These are phyloP conservation scores for Narthecium ossifragum DNA, from an alignment of 106 monocot species.

Conservation along the genomic window DNA sequence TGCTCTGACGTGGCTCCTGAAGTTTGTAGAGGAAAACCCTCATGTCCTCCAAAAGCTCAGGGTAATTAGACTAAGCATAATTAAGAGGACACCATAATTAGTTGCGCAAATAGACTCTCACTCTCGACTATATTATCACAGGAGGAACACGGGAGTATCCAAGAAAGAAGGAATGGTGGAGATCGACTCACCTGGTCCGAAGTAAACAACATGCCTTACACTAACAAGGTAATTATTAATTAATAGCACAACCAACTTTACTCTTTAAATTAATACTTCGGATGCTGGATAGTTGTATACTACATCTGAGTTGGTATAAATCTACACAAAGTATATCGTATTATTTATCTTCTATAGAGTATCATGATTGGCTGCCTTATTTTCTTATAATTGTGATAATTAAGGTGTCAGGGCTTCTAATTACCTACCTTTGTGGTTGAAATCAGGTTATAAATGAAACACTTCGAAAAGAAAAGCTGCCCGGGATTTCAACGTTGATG, in stretches of 20 bases:
- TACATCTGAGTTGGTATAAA: too few relatives aligned
- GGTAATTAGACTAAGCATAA: conserved; percentile 6
- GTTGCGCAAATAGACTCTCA: background rate
- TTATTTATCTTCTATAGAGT: too few relatives aligned
- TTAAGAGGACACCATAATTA: background rate
- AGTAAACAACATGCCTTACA: conserved; percentile 32
- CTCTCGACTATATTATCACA: conserved; percentile 10
- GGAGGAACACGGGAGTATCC: conserved; percentile 31
- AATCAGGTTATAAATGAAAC: conserved; percentile 29
- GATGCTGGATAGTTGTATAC: too few relatives aligned
- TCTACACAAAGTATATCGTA: too few relatives aligned
- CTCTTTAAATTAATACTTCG: too few relatives aligned
- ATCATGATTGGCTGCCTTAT: too few relatives aligned
- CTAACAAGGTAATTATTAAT: conserved; percentile 18
- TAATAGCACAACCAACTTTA: background rate
- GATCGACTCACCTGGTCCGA: conserved; percentile 26
- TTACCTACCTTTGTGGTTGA: background rate
- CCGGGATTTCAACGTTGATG: conserved; percentile 25
- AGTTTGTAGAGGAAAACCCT: conserved; percentile 29
- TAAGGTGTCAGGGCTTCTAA: background rate
- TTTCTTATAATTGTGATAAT: too few relatives aligned
- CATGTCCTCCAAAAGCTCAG: conserved; percentile 23
- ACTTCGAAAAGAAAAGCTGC: conserved; percentile 31
- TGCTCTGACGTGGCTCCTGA: conserved; percentile 33
- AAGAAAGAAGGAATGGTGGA: conserved; percentile 11